A percentile compares a stretch with the other conserved stretches of the same genome.
Conservation (phyloP, 495 filamentous ascomycete species). For the Lentithecium fluviatile region DNA sequence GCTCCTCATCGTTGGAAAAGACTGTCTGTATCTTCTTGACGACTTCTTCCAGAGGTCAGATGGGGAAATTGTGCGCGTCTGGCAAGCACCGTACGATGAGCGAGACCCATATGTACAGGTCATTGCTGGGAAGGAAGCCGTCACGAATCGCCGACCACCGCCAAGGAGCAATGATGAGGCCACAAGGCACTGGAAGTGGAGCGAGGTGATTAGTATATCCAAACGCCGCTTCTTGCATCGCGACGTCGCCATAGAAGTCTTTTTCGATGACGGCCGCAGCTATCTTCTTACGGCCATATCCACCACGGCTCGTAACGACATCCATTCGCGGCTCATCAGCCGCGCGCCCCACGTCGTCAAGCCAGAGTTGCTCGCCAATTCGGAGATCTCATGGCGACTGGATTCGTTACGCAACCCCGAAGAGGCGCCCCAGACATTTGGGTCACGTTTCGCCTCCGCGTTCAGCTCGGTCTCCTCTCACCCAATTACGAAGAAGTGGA, state of each 20-base stretch:
- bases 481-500: conserved; percentile 86
- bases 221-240: conserved; percentile 94
- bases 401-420: conserved; percentile 81
- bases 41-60: conserved; percentile 91
- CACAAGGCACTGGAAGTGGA: conserved; percentile 88
- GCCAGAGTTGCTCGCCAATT: conserved; percentile 48
- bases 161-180: conserved; percentile 64
- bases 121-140: conserved; percentile 61
- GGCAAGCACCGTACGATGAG: conserved; percentile 88
- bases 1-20: conserved; percentile 88
- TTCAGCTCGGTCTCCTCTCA: conserved; percentile 73
- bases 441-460: conserved; percentile 90
- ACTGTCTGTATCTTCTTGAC: conserved; percentile 88
- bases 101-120: conserved; percentile 93
- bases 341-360: conserved; percentile 76
- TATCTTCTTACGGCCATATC: conserved; percentile 85
- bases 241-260: conserved; percentile 91
- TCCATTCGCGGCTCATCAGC: conserved; percentile 67
- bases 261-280: conserved; percentile 94
- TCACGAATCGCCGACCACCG: conserved; percentile 57
- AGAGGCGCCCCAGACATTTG: conserved; percentile 77
- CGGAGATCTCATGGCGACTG: conserved; percentile 79
- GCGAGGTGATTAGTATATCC: conserved; percentile 92
- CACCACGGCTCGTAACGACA: conserved; percentile 67
- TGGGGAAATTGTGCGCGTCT: conserved; percentile 93